Evolutionary conservation across 352 stramenopile species (phyloP).

Genomic region (Aphanomyces invadans): DNA sequence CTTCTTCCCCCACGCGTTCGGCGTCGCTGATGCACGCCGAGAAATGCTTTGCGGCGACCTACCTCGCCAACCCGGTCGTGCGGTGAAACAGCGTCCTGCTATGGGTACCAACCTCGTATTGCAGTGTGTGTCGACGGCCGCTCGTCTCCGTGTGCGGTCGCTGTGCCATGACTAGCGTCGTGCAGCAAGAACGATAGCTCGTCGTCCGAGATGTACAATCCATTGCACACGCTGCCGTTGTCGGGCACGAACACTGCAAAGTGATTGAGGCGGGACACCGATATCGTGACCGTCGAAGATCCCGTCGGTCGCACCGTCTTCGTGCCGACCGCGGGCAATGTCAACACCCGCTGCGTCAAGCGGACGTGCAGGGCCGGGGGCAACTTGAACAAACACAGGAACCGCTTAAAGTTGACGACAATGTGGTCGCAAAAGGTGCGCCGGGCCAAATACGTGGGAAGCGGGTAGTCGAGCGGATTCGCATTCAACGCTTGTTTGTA

Average conservation of each 20-base stretch:
- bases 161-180: too few species aligned
- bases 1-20: not conserved
- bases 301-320: not conserved
- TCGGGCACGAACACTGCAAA: conserved; percentile 6
- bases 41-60: not conserved
- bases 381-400: conserved; percentile 10
- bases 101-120: too few species aligned
- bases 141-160: too few species aligned
- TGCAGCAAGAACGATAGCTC: not conserved
- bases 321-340: not conserved
- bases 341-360: not conserved
- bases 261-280: conserved; percentile 9
- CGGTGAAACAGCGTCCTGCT: too few species aligned
- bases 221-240: not conserved
- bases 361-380: not conserved
- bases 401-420: conserved; percentile 18
- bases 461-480: conserved; percentile 1
- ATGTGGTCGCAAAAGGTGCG: not conserved
- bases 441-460: not conserved
- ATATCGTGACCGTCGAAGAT: not conserved
- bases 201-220: conserved; percentile 16
- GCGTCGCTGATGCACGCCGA: not conserved
- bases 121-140: too few species aligned
- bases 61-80: not conserved
- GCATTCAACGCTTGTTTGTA: conserved; percentile 11